Percentiles rank a stretch among this genome's conserved stretches.
Evolutionary conservation across 2,329 filamentous ascomycete genomes (phyloP).

Genomic region (Hymenoscyphus fructigenus): DNA sequence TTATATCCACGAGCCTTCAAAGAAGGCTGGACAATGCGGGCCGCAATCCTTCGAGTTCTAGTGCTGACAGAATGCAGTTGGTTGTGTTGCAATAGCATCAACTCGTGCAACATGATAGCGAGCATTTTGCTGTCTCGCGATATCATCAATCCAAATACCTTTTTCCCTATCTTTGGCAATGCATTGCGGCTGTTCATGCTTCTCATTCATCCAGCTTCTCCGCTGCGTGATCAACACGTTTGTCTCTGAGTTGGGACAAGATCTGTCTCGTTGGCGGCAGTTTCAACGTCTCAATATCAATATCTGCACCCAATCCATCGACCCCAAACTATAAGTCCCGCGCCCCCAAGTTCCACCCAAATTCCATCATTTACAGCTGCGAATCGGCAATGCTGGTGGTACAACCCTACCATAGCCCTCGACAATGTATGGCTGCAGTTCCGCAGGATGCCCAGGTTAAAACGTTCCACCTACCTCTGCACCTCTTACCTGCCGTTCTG

Average conservation of each 20-base stretch:
- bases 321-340: slow-evolving; percentile 1
- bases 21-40: not conserved
- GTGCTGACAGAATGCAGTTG: not conserved
- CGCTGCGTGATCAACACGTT: slow-evolving; percentile 4
- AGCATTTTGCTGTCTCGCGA: not conserved
- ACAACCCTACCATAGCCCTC: not conserved
- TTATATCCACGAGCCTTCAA: not conserved
- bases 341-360: not conserved
- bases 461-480: not conserved
- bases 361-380: not conserved
- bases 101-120: not conserved
- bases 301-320: not conserved
- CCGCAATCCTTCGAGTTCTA: slow-evolving; percentile 4
- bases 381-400: slow-evolving; percentile 8
- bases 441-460: not conserved
- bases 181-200: not conserved
- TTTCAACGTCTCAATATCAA: slow-evolving; percentile 3
- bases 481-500: slow-evolving; percentile 4
- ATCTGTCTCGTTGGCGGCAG: slow-evolving; percentile 5
- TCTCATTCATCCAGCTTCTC: slow-evolving; percentile 2
- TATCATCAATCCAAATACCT: not conserved
- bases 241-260: not conserved
- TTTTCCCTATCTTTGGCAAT: not conserved
- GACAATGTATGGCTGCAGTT: not conserved
- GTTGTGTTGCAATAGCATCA: not conserved